Percentiles rank a stretch among this genome's conserved stretches.
phyloP scores from a whole-genome alignment of 345 rosid species.

The Salix exigua region DNA sequence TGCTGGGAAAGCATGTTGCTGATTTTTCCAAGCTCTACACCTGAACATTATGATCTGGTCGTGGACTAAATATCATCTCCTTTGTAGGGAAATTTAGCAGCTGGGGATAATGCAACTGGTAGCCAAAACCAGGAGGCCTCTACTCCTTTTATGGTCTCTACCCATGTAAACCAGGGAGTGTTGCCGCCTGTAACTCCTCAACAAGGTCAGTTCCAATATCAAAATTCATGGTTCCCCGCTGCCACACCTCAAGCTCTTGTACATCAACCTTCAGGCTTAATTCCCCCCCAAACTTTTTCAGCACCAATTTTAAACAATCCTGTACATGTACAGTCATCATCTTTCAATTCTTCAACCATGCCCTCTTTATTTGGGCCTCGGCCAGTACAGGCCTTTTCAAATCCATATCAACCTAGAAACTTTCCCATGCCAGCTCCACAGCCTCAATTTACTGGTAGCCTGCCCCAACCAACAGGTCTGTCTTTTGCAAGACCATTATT shows the following conservation, averaged over 20 bases:
- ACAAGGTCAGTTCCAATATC: slow-evolving; percentile 50
- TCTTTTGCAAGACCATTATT: slow-evolving; percentile 34
- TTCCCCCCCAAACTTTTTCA: slow-evolving; percentile 29
- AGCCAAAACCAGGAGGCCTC: slow-evolving; percentile 31
- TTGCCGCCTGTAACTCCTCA: slow-evolving; percentile 35
- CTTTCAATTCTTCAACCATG: slow-evolving; percentile 30
- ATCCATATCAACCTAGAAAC: slow-evolving; percentile 38
- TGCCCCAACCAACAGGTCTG: slow-evolving; percentile 35
- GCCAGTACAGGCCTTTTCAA: slow-evolving; percentile 29
- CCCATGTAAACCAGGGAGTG: slow-evolving; percentile 29
- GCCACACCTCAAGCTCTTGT: slow-evolving; percentile 34
- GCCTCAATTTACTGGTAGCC: slow-evolving; percentile 41
- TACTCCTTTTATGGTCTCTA: slow-evolving; percentile 16
- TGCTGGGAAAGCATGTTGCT: background rate
- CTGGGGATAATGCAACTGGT: slow-evolving; percentile 38
- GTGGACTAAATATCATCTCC: slow-evolving; percentile 1
- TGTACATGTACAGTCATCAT: slow-evolving; percentile 27
- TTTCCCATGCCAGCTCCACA: slow-evolving; percentile 36
- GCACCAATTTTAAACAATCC: slow-evolving; percentile 36
- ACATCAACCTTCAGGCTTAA: slow-evolving; percentile 14
- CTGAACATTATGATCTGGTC: background rate
- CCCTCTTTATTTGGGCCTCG: slow-evolving; percentile 49
- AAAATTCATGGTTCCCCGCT: slow-evolving; percentile 38
- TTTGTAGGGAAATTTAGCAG: slow-evolving; percentile 54
- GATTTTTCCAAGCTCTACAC: background rate